phyloP scores from a whole-genome alignment of 257 asterid genomes.

The Solanum pimpinellifolium region DNA sequence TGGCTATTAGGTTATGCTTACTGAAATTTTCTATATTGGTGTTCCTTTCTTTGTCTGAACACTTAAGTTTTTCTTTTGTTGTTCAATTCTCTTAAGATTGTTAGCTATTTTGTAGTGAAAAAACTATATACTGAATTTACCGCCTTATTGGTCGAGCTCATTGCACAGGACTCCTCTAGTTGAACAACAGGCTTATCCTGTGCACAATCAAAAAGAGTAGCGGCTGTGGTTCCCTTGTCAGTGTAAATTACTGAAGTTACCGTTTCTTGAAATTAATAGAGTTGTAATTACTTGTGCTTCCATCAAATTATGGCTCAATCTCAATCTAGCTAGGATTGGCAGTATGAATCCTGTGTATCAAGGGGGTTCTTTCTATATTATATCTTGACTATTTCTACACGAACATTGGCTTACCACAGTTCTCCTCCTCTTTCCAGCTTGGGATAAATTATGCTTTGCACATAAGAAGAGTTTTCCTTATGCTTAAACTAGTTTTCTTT shows the following conservation, averaged over 20 bases:
- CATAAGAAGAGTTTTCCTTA: background rate
- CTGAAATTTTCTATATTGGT: background rate
- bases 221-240: background rate
- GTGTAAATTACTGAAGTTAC: background rate
- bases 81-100: background rate
- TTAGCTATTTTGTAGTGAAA: background rate
- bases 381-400: background rate
- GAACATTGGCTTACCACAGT: background rate
- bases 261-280: background rate
- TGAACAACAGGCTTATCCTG: too few species aligned
- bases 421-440: background rate
- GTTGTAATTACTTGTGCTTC: background rate
- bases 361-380: background rate
- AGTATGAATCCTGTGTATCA: background rate
- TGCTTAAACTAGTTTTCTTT: background rate
- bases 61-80: background rate
- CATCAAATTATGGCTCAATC: background rate
- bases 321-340: background rate
- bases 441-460: background rate
- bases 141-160: background rate
- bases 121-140: background rate
- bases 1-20: background rate
- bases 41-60: background rate
- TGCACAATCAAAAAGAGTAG: background rate
- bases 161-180: background rate